Conservation (phyloP, 345 rosid genomes). For the Salix dunnii region DNA sequence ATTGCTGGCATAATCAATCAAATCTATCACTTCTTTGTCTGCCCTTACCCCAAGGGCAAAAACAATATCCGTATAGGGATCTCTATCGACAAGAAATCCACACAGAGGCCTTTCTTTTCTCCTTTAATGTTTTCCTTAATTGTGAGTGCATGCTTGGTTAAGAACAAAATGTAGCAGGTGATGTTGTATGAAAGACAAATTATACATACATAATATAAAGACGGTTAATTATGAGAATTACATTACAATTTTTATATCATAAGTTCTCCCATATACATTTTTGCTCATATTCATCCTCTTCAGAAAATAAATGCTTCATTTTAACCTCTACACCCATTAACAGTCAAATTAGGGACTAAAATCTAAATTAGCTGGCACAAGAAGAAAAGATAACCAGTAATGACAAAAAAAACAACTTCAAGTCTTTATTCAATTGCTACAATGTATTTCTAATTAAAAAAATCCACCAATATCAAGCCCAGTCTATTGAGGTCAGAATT, state of each 20-base stretch:
- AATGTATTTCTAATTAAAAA: not conserved
- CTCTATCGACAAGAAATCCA: slow-evolving; percentile 67
- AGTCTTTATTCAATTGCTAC: not conserved
- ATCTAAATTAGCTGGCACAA: not conserved
- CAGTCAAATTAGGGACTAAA: not conserved
- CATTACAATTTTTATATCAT: too few species aligned
- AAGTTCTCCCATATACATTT: not conserved
- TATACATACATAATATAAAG: too few species aligned
- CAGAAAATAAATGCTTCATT: not conserved
- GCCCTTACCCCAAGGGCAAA: slow-evolving; percentile 73
- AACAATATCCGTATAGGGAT: slow-evolving; percentile 83
- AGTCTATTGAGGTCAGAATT: not conserved
- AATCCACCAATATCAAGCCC: not conserved
- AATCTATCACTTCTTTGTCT: slow-evolving; percentile 60
- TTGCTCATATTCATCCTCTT: not conserved
- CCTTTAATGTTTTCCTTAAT: slow-evolving; percentile 47
- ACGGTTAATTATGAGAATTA: not conserved
- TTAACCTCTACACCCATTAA: not conserved
- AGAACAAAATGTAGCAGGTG: not conserved
- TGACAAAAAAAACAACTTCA: not conserved
- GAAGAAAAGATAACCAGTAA: not conserved
- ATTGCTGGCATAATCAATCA: slow-evolving; percentile 50
- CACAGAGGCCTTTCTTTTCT: slow-evolving; percentile 63
- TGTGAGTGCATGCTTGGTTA: slow-evolving; percentile 44
- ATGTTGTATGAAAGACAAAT: too few species aligned